phyloP scores from a whole-genome alignment of 2,329 filamentous ascomycete genomes.

The Huntiella savannae region DNA sequence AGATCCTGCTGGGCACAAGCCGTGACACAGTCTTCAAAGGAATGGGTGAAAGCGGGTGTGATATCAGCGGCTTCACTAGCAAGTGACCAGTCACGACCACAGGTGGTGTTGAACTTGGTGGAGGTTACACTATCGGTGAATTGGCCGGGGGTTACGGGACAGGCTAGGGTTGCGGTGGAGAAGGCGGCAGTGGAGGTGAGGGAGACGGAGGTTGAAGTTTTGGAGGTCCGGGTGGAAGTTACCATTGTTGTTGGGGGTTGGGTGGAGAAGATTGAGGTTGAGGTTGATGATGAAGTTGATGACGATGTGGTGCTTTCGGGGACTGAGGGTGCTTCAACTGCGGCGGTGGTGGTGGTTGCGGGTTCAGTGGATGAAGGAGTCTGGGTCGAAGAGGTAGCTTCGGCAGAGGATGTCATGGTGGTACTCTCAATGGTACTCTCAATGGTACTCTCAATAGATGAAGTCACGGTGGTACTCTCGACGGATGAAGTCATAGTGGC shows the following conservation, averaged over 20 bases:
- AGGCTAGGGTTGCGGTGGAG: slow-evolving; percentile 17
- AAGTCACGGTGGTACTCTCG: not conserved
- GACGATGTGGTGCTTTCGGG: slow-evolving; percentile 12
- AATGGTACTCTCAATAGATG: too few relatives aligned
- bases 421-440: too few relatives aligned
- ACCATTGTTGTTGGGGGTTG: not conserved
- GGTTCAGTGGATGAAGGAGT: too few relatives aligned
- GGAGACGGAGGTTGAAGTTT: not conserved
- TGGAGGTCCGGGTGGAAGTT: not conserved
- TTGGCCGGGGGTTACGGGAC: slow-evolving; percentile 20
- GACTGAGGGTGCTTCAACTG: slow-evolving; percentile 1
- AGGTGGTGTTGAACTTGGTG: slow-evolving; percentile 24
- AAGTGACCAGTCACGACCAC: slow-evolving; percentile 27
- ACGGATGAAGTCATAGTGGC: too few relatives aligned
- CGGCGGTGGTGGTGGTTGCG: slow-evolving; percentile 1
- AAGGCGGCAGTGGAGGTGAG: slow-evolving; percentile 12
- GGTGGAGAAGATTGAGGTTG: slow-evolving; percentile 5
- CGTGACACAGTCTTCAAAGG: slow-evolving; percentile 25
- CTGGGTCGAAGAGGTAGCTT: too few relatives aligned
- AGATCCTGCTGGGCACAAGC: slow-evolving; percentile 22
- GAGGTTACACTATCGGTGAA: slow-evolving; percentile 23
- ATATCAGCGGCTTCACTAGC: slow-evolving; percentile 19
- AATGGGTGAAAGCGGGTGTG: slow-evolving; percentile 20
- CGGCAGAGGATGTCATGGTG: not conserved
- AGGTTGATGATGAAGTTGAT: slow-evolving; percentile 9